Conservation (phyloP, 768 basidiomycete genomes). For the Pisolithus orientalis region DNA sequence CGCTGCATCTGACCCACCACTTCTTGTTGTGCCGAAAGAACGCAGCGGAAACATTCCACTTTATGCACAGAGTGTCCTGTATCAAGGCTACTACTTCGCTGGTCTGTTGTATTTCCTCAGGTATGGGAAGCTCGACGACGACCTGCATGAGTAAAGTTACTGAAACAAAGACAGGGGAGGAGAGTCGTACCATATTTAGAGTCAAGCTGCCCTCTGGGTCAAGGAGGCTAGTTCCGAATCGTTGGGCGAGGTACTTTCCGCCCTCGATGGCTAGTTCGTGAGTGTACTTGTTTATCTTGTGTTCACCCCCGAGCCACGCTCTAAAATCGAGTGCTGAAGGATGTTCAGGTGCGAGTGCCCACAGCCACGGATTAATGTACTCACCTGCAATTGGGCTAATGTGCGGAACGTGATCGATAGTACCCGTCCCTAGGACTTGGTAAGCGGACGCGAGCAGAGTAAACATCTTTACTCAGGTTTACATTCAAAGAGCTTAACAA, state of each 20-base stretch:
- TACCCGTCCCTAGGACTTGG: slow-evolving; percentile 50
- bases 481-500: slow-evolving; percentile 48
- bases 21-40: slow-evolving; percentile 21
- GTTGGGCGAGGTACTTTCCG: slow-evolving; percentile 50
- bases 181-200: slow-evolving; percentile 55
- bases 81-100: slow-evolving; percentile 11
- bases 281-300: slow-evolving; percentile 64
- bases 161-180: not conserved
- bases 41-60: slow-evolving; percentile 13
- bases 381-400: slow-evolving; percentile 51
- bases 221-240: slow-evolving; percentile 57
- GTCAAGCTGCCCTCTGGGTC: slow-evolving; percentile 58
- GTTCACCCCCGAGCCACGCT: slow-evolving; percentile 67
- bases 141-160: slow-evolving; percentile 18
- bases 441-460: not conserved
- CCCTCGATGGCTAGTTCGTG: slow-evolving; percentile 63
- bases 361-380: slow-evolving; percentile 2
- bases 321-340: slow-evolving; percentile 65
- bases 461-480: not conserved
- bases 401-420: slow-evolving; percentile 48
- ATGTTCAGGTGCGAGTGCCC: slow-evolving; percentile 2
- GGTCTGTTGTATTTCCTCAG: slow-evolving; percentile 18
- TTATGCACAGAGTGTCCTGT: slow-evolving; percentile 11
- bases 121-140: slow-evolving; percentile 36
- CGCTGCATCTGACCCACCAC: slow-evolving; percentile 29